phyloP scores from a whole-genome alignment of 306 rosid species.

The Erythrophleum fordii region DNA sequence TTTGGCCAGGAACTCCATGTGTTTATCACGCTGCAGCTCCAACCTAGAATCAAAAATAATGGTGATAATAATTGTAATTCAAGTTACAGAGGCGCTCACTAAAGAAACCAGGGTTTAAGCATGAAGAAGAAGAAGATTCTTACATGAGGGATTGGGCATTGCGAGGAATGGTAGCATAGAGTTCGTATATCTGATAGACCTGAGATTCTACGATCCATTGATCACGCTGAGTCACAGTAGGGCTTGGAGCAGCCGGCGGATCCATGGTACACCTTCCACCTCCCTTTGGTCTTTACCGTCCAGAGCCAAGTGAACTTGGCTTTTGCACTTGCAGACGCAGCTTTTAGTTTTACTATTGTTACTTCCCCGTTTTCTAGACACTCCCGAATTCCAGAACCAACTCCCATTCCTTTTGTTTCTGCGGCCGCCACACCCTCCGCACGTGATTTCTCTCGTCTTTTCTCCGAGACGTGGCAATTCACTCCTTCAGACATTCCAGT shows the following conservation, averaged over 20 bases:
- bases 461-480: too few relatives aligned
- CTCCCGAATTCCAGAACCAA: background rate
- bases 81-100: background rate
- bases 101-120: background rate
- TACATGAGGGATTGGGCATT: slow-evolving; percentile 63
- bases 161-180: slow-evolving; percentile 55
- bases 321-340: background rate
- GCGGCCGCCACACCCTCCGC: too few relatives aligned
- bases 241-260: slow-evolving; percentile 18
- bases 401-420: background rate
- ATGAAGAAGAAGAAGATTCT: background rate
- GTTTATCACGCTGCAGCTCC: slow-evolving; percentile 81
- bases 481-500: too few relatives aligned
- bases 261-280: slow-evolving; percentile 36
- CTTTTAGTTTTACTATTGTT: background rate
- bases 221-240: slow-evolving; percentile 67
- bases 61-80: background rate
- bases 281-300: background rate
- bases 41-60: slow-evolving; percentile 48
- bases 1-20: slow-evolving; percentile 60
- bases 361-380: background rate
- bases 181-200: slow-evolving; percentile 58
- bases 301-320: background rate
- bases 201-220: slow-evolving; percentile 66
- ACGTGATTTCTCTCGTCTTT: too few relatives aligned